Evolutionary conservation across 495 filamentous ascomycete genomes (phyloP).

Genomic region (Friedmanniomyces endolithicus): DNA sequence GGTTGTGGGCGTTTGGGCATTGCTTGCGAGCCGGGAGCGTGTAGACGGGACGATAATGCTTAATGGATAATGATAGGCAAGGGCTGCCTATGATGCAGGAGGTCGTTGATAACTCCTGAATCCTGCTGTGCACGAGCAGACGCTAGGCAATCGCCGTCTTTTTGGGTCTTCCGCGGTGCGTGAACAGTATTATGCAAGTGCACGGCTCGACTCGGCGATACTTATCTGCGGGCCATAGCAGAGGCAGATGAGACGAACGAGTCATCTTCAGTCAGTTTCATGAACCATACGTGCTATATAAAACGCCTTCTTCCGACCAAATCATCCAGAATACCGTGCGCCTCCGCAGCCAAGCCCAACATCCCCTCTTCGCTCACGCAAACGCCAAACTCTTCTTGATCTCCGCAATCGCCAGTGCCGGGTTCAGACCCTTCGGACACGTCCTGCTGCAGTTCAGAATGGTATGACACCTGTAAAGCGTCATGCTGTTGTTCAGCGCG

Average conservation of each 20-base stretch:
- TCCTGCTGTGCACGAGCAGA: too few relatives aligned
- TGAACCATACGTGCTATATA: not conserved
- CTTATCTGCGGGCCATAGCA: too few relatives aligned
- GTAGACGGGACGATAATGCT: slow-evolving; percentile 7
- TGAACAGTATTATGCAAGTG: too few relatives aligned
- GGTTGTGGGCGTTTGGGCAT: too few relatives aligned
- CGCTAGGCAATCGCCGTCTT: too few relatives aligned
- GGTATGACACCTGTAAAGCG: slow-evolving; percentile 94
- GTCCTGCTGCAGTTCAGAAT: slow-evolving; percentile 96
- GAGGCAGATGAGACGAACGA: too few relatives aligned
- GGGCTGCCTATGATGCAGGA: not conserved
- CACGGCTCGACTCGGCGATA: too few relatives aligned
- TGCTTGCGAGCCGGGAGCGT: too few relatives aligned
- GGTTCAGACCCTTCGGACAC: slow-evolving; percentile 97
- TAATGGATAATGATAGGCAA: slow-evolving; percentile 17
- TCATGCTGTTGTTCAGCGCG: slow-evolving; percentile 94
- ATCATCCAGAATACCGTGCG: not conserved
- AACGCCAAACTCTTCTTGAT: slow-evolving; percentile 97
- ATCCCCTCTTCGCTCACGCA: not conserved
- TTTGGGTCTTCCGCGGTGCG: too few relatives aligned
- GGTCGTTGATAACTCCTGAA: too few relatives aligned
- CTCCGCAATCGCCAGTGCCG: slow-evolving; percentile 84
- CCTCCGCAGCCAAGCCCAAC: not conserved
- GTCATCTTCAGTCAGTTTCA: too few relatives aligned
- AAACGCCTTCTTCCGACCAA: not conserved